These are phyloP conservation scores for Xerocomellus chrysenteron DNA, from an alignment of 768 basidiomycete genomes.

Conservation along the genomic window DNA sequence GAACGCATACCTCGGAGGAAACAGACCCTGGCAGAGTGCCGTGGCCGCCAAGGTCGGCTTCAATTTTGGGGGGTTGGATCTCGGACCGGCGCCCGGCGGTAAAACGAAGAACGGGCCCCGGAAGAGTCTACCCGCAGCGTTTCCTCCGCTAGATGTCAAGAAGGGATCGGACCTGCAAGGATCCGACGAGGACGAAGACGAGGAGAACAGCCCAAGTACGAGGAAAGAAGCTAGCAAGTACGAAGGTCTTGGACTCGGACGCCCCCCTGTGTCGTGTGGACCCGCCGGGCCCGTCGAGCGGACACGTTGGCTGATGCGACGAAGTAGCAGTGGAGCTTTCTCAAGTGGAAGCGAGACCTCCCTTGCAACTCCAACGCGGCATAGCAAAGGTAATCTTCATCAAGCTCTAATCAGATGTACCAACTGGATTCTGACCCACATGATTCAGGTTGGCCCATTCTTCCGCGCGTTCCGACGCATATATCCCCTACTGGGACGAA, in stretches of 20 bases:
- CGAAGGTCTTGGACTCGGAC: constrained; percentile 64
- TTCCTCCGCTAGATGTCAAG: constrained; percentile 44
- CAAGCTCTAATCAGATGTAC: constrained; percentile 34
- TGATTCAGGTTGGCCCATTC: constrained; percentile 54
- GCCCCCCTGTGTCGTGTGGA: constrained; percentile 39
- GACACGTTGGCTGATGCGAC: constrained; percentile 64
- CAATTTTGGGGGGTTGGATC: constrained; percentile 43
- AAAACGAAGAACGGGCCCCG: constrained; percentile 54
- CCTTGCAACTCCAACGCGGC: constrained; percentile 62
- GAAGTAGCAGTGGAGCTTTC: constrained; percentile 81
- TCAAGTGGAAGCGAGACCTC: constrained; percentile 72
- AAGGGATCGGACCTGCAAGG: constrained; percentile 32
- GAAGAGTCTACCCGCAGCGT: constrained; percentile 76
- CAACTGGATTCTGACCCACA: neutral
- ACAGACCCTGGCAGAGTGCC: constrained; percentile 80
- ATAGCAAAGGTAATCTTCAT: constrained; percentile 46
- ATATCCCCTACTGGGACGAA: constrained; percentile 47
- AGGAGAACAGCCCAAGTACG: constrained; percentile 61
- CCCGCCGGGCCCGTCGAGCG: constrained; percentile 39
- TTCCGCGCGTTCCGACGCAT: constrained; percentile 46
- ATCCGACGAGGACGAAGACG: constrained; percentile 64
- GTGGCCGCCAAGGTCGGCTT: constrained; percentile 64
- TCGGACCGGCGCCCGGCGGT: constrained; percentile 34
- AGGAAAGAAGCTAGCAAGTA: constrained; percentile 54
- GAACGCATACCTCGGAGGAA: constrained; percentile 53